Conservation (phyloP, 116 monocot species). For the Papilionanthe hybrid region DNA sequence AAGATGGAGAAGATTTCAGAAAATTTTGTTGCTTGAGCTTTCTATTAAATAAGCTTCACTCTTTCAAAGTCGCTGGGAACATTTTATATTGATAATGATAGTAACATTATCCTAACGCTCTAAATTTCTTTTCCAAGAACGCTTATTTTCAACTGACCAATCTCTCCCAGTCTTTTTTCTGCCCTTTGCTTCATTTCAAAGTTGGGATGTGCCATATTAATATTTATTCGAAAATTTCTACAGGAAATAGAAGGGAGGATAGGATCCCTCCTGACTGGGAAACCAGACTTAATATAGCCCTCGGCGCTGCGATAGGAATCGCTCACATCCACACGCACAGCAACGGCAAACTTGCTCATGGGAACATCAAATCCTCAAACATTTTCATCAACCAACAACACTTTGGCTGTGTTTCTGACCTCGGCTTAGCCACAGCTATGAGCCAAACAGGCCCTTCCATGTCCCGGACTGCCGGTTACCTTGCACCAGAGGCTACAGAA, state of each 20-base stretch:
- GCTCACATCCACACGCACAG: conserved; percentile 52
- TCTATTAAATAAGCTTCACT: too few relatives aligned
- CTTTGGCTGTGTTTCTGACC: conserved; percentile 58
- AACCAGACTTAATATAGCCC: conserved; percentile 52
- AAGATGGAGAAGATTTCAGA: too few relatives aligned
- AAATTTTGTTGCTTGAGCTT: too few relatives aligned
- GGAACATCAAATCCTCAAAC: conserved; percentile 90
- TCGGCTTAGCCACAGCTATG: conserved; percentile 42
- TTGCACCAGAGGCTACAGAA: conserved; percentile 3
- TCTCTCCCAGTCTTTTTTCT: too few relatives aligned
- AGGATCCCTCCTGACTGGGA: conserved; percentile 72
- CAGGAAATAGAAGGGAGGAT: conserved; percentile 60
- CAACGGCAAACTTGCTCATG: conserved; percentile 71
- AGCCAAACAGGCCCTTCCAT: conserved; percentile 25
- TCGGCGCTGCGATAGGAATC: conserved; percentile 76
- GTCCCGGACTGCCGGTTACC: conserved; percentile 49
- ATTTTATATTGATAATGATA: not conserved
- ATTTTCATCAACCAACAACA: conserved; percentile 53
- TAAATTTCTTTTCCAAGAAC: too few relatives aligned
- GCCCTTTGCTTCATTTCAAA: too few relatives aligned
- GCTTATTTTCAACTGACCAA: too few relatives aligned
- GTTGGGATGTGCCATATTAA: too few relatives aligned
- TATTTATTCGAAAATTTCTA: not conserved
- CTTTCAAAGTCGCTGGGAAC: not conserved
- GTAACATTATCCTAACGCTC: too few relatives aligned